Evolutionary conservation across 495 filamentous ascomycete species (phyloP).

Genomic region (Bombardia bombarda): DNA sequence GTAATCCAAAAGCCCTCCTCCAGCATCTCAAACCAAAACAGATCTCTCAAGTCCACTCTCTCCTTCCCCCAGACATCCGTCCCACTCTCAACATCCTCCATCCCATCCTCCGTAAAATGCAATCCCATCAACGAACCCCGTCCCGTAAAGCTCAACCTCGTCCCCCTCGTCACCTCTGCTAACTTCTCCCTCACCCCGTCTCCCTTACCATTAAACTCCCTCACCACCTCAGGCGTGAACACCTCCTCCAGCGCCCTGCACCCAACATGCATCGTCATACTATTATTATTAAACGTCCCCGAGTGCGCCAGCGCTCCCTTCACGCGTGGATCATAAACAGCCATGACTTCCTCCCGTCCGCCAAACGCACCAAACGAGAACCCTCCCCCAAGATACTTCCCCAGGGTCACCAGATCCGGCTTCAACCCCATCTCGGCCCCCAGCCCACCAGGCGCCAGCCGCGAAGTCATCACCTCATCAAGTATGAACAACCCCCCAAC

Average conservation of each 20-base stretch:
- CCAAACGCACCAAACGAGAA: conserved; percentile 58
- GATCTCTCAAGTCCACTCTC: conserved; percentile 26
- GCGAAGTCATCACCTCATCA: conserved; percentile 59
- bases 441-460: conserved; percentile 41
- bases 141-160: conserved; percentile 32
- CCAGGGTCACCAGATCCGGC: conserved; percentile 54
- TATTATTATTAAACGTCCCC: conserved; percentile 65
- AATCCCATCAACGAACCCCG: conserved; percentile 36
- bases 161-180: conserved; percentile 22
- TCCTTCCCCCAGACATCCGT: conserved; percentile 18
- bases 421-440: conserved; percentile 31
- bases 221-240: conserved; percentile 31
- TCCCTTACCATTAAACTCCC: conserved; percentile 30
- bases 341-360: conserved; percentile 46
- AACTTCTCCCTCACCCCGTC: conserved; percentile 26
- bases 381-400: conserved; percentile 58
- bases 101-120: conserved; percentile 26
- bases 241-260: conserved; percentile 34
- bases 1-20: conserved; percentile 41
- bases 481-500: conserved; percentile 47
- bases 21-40: conserved; percentile 45
- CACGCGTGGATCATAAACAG: conserved; percentile 43
- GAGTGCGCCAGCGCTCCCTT: conserved; percentile 37
- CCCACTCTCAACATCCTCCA: conserved; percentile 13
- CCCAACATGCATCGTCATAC: conserved; percentile 50